phyloP scores from a whole-genome alignment of 2,329 filamentous ascomycete genomes.

The Pestalotiopsis sp. region DNA sequence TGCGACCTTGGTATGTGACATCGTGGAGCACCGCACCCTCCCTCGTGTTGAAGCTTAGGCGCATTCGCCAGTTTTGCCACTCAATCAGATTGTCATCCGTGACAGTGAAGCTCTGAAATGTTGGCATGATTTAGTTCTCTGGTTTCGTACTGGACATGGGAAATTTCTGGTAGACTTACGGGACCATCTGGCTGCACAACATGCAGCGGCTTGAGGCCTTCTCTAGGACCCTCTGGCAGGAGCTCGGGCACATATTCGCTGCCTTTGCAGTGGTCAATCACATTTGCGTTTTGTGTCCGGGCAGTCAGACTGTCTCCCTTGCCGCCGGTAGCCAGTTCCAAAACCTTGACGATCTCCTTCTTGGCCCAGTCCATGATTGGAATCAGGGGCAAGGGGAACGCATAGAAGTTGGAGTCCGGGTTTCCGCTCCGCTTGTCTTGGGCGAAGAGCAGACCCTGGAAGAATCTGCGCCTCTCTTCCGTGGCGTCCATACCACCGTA shows the following conservation, averaged over 20 bases:
- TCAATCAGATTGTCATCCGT: slow-evolving; percentile 47
- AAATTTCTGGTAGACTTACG: not conserved
- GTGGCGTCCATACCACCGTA: slow-evolving; percentile 53
- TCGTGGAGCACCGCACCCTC: slow-evolving; percentile 74
- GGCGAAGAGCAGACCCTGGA: slow-evolving; percentile 55
- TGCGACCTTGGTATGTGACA: slow-evolving; percentile 65
- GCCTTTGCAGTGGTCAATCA: slow-evolving; percentile 10
- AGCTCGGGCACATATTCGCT: slow-evolving; percentile 11
- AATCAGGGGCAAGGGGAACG: slow-evolving; percentile 60
- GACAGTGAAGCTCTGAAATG: slow-evolving; percentile 55
- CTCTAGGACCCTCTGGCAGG: slow-evolving; percentile 17
- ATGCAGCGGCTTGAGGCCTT: slow-evolving; percentile 59
- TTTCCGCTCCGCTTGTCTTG: slow-evolving; percentile 43
- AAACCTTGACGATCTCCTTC: slow-evolving; percentile 7
- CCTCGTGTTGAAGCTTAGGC: slow-evolving; percentile 68
- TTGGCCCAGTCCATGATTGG: slow-evolving; percentile 9
- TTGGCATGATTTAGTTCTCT: not conserved
- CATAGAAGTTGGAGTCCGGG: slow-evolving; percentile 63
- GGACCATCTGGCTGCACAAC: slow-evolving; percentile 67
- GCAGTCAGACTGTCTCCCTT: slow-evolving; percentile 5
- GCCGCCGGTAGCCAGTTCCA: slow-evolving; percentile 9
- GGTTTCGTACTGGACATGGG: not conserved
- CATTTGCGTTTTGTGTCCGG: not conserved
- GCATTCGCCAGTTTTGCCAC: slow-evolving; percentile 72
- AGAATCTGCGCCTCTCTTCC: slow-evolving; percentile 41